phyloP scores from a whole-genome alignment of 768 basidiomycete genomes.

The Mycena vulgaris region DNA sequence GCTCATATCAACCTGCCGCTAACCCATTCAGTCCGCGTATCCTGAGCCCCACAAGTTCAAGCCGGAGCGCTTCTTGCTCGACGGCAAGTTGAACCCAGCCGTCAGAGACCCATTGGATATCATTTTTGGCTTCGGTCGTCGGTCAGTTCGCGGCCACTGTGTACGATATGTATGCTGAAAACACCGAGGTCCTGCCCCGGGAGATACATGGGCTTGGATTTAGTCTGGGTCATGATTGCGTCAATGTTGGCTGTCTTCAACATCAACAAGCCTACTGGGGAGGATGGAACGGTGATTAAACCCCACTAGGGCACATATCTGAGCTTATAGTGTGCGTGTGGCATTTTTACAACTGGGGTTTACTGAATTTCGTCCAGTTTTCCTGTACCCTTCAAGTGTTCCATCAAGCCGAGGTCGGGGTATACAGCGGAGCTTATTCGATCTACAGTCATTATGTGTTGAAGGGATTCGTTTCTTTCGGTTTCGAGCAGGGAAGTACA shows the following conservation, averaged over 20 bases:
- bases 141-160: background rate
- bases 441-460: no score
- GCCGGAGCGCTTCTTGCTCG: slow-evolving; percentile 12
- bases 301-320: background rate
- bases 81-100: slow-evolving; percentile 12
- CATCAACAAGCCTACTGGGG: background rate
- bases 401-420: no score
- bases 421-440: no score
- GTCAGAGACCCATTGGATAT: background rate
- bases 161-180: background rate
- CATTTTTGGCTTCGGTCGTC: slow-evolving; percentile 21
- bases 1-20: background rate
- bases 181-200: background rate
- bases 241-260: slow-evolving; percentile 10
- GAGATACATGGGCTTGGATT: background rate
- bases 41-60: slow-evolving; percentile 10
- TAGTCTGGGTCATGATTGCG: slow-evolving; percentile 2
- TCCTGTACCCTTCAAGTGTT: no score
- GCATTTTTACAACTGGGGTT: background rate
- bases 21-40: background rate
- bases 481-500: no score
- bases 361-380: background rate
- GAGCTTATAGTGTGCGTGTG: background rate
- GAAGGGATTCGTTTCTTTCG: no score
- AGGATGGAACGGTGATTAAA: background rate